A percentile compares a stretch with the other conserved stretches of the same genome.
These are phyloP conservation scores for Mycena latifolia DNA, from an alignment of 768 basidiomycete species.

Conservation along the genomic window DNA sequence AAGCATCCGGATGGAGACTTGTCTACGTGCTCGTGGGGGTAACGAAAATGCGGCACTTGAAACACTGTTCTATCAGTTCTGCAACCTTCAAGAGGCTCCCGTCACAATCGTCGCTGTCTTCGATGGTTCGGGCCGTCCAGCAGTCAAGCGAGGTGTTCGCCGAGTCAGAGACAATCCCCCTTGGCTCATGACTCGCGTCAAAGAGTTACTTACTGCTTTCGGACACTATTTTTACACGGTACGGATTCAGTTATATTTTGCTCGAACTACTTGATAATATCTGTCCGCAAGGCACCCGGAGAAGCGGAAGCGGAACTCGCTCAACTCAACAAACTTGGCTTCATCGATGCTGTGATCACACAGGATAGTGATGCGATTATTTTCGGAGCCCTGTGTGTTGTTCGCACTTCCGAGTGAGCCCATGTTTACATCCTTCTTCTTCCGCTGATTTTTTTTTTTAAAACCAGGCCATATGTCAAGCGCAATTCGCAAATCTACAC, in stretches of 20 bases:
- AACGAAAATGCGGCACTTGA: too few species aligned
- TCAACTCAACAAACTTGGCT: background rate
- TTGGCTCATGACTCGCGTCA: background rate
- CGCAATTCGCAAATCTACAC: background rate
- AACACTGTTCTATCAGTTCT: slow-evolving; percentile 1
- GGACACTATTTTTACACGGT: background rate
- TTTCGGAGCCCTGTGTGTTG: background rate
- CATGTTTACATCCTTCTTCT: background rate
- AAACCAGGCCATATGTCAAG: slow-evolving; percentile 9
- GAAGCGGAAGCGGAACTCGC: slow-evolving; percentile 24
- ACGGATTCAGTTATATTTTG: background rate
- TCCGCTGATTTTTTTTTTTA: background rate
- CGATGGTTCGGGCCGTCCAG: slow-evolving; percentile 10
- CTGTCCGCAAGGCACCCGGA: slow-evolving; percentile 21
- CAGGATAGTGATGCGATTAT: slow-evolving; percentile 15
- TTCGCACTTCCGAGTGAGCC: slow-evolving; percentile 15
- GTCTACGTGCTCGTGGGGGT: too few species aligned
- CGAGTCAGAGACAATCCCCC: background rate
- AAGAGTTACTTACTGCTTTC: background rate
- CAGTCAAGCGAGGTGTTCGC: slow-evolving; percentile 5
- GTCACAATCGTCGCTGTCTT: slow-evolving; percentile 2
- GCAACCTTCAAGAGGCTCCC: background rate
- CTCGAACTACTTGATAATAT: background rate
- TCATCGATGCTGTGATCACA: slow-evolving; percentile 8
- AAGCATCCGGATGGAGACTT: too few species aligned